phyloP scores from a whole-genome alignment of 371 early-diverging fungal genomes.

The Mucor sp. region DNA sequence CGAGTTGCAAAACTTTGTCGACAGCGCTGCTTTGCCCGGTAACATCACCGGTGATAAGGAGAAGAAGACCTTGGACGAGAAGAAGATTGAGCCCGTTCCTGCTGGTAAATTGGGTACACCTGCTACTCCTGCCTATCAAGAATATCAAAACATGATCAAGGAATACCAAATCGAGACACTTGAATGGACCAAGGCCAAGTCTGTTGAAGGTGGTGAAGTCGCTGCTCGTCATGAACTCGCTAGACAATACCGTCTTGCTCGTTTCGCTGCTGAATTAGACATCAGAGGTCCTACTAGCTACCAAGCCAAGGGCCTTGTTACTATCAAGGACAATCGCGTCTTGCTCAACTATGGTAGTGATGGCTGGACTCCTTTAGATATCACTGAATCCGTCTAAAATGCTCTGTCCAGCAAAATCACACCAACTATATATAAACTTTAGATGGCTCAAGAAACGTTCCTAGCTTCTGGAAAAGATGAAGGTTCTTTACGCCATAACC shows the following conservation, averaged over 20 bases:
- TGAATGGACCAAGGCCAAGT: constrained; percentile 26
- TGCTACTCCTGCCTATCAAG: constrained; percentile 20
- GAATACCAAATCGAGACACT: constrained; percentile 24
- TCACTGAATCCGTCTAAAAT: constrained; percentile 29
- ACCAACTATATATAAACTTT: background rate
- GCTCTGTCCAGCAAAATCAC: background rate
- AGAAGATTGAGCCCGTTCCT: constrained; percentile 22
- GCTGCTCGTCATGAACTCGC: constrained; percentile 21
- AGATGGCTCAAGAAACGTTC: background rate
- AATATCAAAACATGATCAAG: constrained; percentile 21
- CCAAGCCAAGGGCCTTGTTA: constrained; percentile 26
- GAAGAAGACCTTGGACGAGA: constrained; percentile 34
- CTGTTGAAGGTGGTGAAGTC: constrained; percentile 13
- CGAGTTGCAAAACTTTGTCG: constrained; percentile 67
- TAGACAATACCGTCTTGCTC: constrained; percentile 30
- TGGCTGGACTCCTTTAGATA: constrained; percentile 28
- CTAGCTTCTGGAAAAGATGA: background rate
- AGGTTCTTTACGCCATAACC: background rate
- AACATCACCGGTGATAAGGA: constrained; percentile 31
- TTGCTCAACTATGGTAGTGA: constrained; percentile 28
- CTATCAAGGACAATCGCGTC: constrained; percentile 20
- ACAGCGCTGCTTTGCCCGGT: constrained; percentile 32
- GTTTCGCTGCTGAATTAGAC: constrained; percentile 22
- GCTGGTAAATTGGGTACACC: constrained; percentile 31
- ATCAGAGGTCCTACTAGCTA: constrained; percentile 31